Conservation (phyloP, 768 basidiomycete genomes). For the Kwoniella mangroviensis region DNA sequence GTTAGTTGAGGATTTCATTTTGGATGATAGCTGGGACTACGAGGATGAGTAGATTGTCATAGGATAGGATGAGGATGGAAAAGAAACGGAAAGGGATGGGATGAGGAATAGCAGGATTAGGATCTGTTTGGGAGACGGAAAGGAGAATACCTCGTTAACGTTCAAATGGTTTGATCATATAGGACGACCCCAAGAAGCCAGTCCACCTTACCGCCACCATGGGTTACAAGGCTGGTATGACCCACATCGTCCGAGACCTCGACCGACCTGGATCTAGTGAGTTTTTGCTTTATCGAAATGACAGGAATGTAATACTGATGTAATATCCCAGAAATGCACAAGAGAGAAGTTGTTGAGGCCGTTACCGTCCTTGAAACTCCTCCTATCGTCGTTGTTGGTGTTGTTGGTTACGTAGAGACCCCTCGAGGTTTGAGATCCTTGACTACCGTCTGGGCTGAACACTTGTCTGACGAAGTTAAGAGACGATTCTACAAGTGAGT, state of each 20-base stretch:
- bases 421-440: conserved; percentile 98
- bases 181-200: conserved; percentile 99
- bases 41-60: neutral
- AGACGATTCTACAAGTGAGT: conserved; percentile 83
- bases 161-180: conserved; percentile 11
- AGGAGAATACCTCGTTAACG: conserved; percentile 1
- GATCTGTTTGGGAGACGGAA: neutral
- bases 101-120: conserved; percentile 5
- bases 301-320: neutral
- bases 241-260: conserved; percentile 97
- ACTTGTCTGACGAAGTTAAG: conserved; percentile 96
- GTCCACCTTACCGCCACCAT: conserved; percentile 97
- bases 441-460: conserved; percentile 95
- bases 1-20: conserved; percentile 61
- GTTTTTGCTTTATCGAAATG: conserved; percentile 57
- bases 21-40: conserved; percentile 1
- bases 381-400: conserved; percentile 93
- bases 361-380: conserved; percentile 96
- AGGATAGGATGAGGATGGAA: conserved; percentile 12
- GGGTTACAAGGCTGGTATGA: conserved; percentile 99
- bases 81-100: conserved; percentile 8
- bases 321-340: conserved; percentile 87
- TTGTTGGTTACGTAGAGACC: conserved; percentile 99
- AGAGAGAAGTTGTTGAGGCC: conserved; percentile 98
- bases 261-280: conserved; percentile 98